Conservation (phyloP, 2,329 filamentous ascomycete genomes). For the Drechslerella dactyloides region DNA sequence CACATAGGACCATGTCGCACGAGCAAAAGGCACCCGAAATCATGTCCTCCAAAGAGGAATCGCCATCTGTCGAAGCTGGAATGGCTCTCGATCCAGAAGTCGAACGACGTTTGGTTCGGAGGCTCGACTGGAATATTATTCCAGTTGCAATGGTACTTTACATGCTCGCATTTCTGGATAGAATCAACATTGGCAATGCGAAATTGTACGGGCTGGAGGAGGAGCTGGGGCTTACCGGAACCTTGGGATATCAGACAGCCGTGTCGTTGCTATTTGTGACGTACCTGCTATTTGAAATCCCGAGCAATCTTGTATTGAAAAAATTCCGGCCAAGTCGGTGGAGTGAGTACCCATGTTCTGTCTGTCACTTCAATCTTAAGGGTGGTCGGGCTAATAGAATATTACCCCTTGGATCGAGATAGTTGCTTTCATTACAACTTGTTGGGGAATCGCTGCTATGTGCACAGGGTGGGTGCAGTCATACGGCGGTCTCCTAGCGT, state of each 20-base stretch:
- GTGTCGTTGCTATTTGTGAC: conserved; percentile 73
- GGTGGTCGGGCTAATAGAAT: conserved; percentile 57
- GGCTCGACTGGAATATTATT: conserved; percentile 69
- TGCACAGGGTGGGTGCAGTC: conserved; percentile 71
- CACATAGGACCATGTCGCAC: conserved; percentile 2
- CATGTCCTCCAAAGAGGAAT: conserved; percentile 14
- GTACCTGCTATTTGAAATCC: conserved; percentile 67
- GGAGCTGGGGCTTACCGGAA: conserved; percentile 67
- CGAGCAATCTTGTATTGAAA: conserved; percentile 70
- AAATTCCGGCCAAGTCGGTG: conserved; percentile 69
- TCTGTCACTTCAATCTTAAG: conserved; percentile 59
- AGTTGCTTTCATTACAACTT: conserved; percentile 68
- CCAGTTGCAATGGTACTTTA: conserved; percentile 74
- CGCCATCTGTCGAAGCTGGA: conserved; percentile 15
- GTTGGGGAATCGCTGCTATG: conserved; percentile 70
- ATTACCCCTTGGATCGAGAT: too few relatives aligned
- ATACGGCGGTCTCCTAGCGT: conserved; percentile 71
- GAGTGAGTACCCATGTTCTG: conserved; percentile 55
- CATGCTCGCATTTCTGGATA: conserved; percentile 76
- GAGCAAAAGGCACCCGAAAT: conserved; percentile 9
- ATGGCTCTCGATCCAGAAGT: not conserved
- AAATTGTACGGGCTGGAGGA: conserved; percentile 69
- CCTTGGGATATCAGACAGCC: conserved; percentile 70
- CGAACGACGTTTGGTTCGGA: conserved; percentile 67
- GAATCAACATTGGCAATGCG: conserved; percentile 77